Evolutionary conservation across 352 stramenopile species (phyloP).

Genomic region (Globisporangium abappressorium): DNA sequence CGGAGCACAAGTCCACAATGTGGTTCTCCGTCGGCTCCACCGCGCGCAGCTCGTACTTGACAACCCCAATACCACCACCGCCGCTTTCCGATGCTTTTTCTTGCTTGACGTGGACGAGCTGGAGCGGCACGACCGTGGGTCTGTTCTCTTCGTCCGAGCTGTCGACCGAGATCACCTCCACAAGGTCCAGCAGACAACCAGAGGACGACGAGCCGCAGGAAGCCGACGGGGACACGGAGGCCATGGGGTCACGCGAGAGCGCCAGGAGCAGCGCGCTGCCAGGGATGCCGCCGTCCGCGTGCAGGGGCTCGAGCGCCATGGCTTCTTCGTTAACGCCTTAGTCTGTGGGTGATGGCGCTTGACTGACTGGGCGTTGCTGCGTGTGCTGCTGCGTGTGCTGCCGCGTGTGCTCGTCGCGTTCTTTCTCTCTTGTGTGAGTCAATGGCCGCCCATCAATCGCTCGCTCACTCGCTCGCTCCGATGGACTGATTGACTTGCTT

Average conservation of each 20-base stretch:
- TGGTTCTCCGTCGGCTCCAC: neutral
- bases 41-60: constrained; percentile 7
- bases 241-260: neutral
- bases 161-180: constrained; percentile 13
- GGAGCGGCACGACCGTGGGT: neutral
- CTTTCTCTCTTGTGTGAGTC: neutral
- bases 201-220: neutral
- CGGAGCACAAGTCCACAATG: neutral
- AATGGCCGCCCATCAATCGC: neutral
- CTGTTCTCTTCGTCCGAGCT: constrained; percentile 12
- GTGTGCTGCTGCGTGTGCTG: neutral
- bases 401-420: neutral
- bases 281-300: neutral
- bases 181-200: constrained; percentile 2
- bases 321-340: neutral
- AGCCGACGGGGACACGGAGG: neutral
- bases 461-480: neutral
- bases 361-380: neutral
- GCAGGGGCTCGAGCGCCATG: neutral
- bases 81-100: neutral
- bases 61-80: neutral
- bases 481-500: neutral
- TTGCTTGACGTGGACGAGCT: constrained; percentile 2
- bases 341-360: neutral
- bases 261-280: neutral